These are phyloP conservation scores for Rhodotorula graminis DNA, from an alignment of 768 basidiomycete genomes.

Conservation along the genomic window DNA sequence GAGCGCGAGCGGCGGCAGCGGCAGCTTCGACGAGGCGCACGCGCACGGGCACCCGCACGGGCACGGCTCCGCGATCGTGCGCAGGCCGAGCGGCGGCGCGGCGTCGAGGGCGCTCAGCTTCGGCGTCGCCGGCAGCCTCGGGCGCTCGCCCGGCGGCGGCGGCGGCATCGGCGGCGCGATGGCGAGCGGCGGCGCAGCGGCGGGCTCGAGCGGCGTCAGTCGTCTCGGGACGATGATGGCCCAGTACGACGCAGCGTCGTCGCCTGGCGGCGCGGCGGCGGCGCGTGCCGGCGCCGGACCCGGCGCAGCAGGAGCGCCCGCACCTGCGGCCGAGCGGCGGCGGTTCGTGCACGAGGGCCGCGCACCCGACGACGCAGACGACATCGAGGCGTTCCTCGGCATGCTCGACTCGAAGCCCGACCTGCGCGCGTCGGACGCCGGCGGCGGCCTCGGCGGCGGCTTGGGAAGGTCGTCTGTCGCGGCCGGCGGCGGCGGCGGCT, in stretches of 20 bases:
- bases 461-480: neutral
- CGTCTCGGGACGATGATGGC: neutral
- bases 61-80: neutral
- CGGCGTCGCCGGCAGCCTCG: neutral
- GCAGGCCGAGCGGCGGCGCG: neutral
- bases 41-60: too few relatives aligned
- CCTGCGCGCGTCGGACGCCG: slow-evolving; percentile 3
- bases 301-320: too few relatives aligned
- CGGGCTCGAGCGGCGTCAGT: too few relatives aligned
- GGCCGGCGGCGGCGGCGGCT: neutral
- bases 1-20: neutral
- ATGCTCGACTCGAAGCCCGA: slow-evolving; percentile 38
- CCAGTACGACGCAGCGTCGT: neutral
- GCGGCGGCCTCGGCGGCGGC: neutral
- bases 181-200: neutral
- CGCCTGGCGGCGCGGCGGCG: neutral
- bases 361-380: slow-evolving; percentile 26
- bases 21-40: neutral
- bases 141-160: too few relatives aligned
- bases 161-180: neutral
- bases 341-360: slow-evolving; percentile 4
- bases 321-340: neutral
- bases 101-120: slow-evolving; percentile 2
- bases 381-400: slow-evolving; percentile 38
- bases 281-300: too few relatives aligned